Evolutionary conservation across 768 basidiomycete genomes (phyloP).

Genomic region (Lentinula sp.): DNA sequence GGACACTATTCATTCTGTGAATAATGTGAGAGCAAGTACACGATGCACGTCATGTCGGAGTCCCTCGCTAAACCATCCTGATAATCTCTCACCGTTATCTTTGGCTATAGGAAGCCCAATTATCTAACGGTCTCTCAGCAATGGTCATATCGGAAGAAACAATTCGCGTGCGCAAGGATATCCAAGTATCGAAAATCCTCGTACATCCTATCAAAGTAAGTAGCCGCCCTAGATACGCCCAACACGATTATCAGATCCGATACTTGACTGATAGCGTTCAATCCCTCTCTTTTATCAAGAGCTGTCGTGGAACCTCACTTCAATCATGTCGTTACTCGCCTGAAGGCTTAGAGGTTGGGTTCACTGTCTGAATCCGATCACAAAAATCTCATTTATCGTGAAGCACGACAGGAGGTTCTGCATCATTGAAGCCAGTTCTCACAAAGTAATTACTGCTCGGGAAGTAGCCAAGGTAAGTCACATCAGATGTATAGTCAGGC

Average conservation of each 20-base stretch:
- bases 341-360: constrained; percentile 59
- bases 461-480: constrained; percentile 48
- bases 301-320: constrained; percentile 65
- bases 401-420: constrained; percentile 63
- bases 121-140: neutral
- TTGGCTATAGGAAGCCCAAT: neutral
- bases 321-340: constrained; percentile 48
- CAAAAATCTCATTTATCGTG: neutral
- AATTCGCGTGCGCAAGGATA: constrained; percentile 13
- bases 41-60: neutral
- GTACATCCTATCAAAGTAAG: constrained; percentile 66
- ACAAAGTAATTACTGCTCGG: constrained; percentile 61
- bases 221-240: neutral
- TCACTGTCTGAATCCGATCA: neutral
- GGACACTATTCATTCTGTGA: neutral
- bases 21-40: neutral
- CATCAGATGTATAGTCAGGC: neutral
- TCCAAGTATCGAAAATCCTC: constrained; percentile 48
- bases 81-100: neutral
- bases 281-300: constrained; percentile 32
- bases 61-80: neutral
- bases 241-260: neutral
- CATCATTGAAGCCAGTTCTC: constrained; percentile 50
- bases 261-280: neutral
- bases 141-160: neutral